These are phyloP conservation scores for Naganishia sp. DNA, from an alignment of 1,284 basidiomycete genomes.

Conservation along the genomic window DNA sequence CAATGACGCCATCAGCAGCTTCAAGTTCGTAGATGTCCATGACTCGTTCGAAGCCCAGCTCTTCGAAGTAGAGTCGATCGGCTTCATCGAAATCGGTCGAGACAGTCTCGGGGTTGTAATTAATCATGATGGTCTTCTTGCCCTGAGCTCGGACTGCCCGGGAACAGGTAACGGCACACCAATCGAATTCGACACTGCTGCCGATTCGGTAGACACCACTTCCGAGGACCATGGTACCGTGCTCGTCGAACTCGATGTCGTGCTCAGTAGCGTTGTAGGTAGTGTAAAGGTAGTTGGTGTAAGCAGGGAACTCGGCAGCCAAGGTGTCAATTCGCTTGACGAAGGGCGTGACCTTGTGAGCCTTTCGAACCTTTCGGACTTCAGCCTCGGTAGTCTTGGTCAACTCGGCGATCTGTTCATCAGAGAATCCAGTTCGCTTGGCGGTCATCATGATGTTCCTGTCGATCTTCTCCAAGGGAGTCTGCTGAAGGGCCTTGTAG, in stretches of 20 bases:
- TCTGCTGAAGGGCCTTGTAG: constrained; percentile 69
- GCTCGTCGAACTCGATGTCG: constrained; percentile 93
- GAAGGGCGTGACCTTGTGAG: constrained; percentile 85
- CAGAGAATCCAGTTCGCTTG: constrained; percentile 93
- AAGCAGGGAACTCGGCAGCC: constrained; percentile 96
- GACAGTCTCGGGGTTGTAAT: constrained; percentile 99
- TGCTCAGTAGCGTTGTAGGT: constrained; percentile 97
- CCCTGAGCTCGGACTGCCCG: constrained; percentile 88
- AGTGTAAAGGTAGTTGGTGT: constrained; percentile 99
- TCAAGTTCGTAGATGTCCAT: constrained; percentile 99
- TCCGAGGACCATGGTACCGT: constrained; percentile 99
- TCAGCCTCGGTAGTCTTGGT: constrained; percentile 68
- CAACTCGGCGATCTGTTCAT: constrained; percentile 84
- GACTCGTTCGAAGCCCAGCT: constrained; percentile 94
- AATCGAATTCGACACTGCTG: constrained; percentile 98
- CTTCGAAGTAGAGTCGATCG: constrained; percentile 97
- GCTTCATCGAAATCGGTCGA: constrained; percentile 99
- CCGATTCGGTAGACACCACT: constrained; percentile 98
- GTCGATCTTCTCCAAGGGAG: constrained; percentile 65
- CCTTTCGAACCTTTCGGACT: constrained; percentile 81
- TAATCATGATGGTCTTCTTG: constrained; percentile 97
- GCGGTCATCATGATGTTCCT: constrained; percentile 74
- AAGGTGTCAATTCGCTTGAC: constrained; percentile 99
- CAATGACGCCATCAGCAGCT: constrained; percentile 85
- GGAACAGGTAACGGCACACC: constrained; percentile 98